Conservation (phyloP, 1,284 basidiomycete genomes). For the Moesziomyces sp. region DNA sequence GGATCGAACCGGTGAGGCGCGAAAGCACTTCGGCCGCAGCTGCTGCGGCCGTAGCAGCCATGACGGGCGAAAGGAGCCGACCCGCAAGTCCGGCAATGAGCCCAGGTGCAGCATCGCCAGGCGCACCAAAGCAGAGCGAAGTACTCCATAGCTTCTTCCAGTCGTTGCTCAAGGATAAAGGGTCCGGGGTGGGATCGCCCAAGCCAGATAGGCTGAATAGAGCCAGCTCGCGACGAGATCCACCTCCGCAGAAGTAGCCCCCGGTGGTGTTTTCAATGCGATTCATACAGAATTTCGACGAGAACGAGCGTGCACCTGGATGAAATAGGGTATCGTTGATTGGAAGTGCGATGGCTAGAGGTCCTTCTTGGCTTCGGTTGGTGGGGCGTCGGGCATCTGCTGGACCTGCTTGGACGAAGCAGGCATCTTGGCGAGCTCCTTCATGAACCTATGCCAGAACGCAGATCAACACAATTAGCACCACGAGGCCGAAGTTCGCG, state of each 20-base stretch:
- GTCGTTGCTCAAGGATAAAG: constrained; percentile 47
- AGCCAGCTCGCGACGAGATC: constrained; percentile 4
- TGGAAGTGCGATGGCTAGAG: constrained; percentile 1
- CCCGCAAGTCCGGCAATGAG: constrained; percentile 35
- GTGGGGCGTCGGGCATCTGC: constrained; percentile 37
- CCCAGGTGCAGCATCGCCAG: constrained; percentile 20
- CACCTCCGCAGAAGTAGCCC: not conserved
- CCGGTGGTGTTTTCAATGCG: too few relatives aligned
- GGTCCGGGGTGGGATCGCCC: constrained; percentile 14
- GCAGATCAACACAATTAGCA: not conserved
- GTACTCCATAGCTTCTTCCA: constrained; percentile 66
- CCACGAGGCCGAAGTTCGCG: not conserved
- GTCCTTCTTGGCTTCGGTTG: constrained; percentile 20
- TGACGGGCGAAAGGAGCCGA: constrained; percentile 17
- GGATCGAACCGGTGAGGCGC: constrained; percentile 2
- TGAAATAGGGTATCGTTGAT: not conserved
- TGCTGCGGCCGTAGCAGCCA: constrained; percentile 27
- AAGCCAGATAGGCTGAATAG: constrained; percentile 22
- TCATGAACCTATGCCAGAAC: constrained; percentile 42
- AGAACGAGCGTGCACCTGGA: too few relatives aligned
- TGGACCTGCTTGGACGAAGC: constrained; percentile 43
- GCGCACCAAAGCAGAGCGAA: constrained; percentile 57
- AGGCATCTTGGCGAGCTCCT: constrained; percentile 51
- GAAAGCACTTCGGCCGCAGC: constrained; percentile 36
- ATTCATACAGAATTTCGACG: too few relatives aligned